Evolutionary conservation across 257 asterid species (phyloP).

Genomic region (Euphrasia confusa): DNA sequence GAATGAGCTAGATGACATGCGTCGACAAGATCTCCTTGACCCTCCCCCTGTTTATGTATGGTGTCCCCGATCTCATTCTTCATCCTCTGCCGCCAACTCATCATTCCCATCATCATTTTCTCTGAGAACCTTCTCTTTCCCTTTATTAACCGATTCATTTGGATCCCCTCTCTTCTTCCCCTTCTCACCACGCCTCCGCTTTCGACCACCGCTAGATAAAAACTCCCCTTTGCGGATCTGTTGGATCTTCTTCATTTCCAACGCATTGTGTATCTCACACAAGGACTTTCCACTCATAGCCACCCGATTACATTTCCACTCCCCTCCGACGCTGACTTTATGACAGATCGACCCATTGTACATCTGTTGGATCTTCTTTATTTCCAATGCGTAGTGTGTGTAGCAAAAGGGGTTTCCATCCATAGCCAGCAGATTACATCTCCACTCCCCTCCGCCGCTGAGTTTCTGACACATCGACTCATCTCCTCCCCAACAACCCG

Average conservation of each 20-base stretch:
- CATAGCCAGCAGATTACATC: slow-evolving; percentile 29
- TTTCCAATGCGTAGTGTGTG: slow-evolving; percentile 15
- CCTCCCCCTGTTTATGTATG: slow-evolving; percentile 8
- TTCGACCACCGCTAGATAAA: slow-evolving; percentile 4
- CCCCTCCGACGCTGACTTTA: too few species aligned
- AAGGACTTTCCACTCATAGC: not conserved
- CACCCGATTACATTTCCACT: not conserved
- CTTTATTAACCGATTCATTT: slow-evolving; percentile 33
- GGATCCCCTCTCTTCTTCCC: slow-evolving; percentile 21
- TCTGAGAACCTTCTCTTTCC: not conserved
- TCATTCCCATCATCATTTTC: too few species aligned
- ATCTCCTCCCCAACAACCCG: too few species aligned
- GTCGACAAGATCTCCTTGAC: too few species aligned
- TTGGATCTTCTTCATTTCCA: too few species aligned
- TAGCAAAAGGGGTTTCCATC: slow-evolving; percentile 29
- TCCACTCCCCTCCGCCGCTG: slow-evolving; percentile 28
- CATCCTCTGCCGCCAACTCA: not conserved
- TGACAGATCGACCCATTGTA: too few species aligned
- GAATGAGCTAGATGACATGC: too few species aligned
- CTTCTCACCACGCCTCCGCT: too few species aligned
- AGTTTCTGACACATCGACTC: not conserved
- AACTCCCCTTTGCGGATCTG: not conserved
- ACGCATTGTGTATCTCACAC: too few species aligned
- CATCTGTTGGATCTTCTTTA: not conserved
- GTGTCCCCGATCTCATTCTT: not conserved